phyloP scores from a whole-genome alignment of 495 filamentous ascomycete species.

The Penicillium turbatum region DNA sequence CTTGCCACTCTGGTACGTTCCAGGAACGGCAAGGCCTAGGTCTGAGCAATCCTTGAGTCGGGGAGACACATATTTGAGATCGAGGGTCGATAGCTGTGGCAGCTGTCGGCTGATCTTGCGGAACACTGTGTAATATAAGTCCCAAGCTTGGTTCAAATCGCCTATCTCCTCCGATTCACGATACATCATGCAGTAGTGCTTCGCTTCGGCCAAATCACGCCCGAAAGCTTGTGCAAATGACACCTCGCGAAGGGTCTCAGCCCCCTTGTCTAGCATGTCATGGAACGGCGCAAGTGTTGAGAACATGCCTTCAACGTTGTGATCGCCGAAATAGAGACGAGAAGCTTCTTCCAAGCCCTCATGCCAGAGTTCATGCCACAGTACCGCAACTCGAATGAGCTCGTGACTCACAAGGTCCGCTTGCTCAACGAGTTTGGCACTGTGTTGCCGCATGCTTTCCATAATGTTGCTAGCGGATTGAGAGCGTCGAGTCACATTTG shows the following conservation, averaged over 20 bases:
- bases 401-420: conserved; percentile 92
- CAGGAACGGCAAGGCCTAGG: conserved; percentile 87
- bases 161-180: conserved; percentile 79
- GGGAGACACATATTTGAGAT: conserved; percentile 93
- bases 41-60: conserved; percentile 77
- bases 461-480: conserved; percentile 87
- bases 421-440: conserved; percentile 88
- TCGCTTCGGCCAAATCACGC: conserved; percentile 86
- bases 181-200: conserved; percentile 93
- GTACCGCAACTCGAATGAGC: conserved; percentile 89
- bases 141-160: conserved; percentile 96
- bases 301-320: conserved; percentile 97
- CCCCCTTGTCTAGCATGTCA: conserved; percentile 81
- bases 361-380: conserved; percentile 99
- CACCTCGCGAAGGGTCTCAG: conserved; percentile 89
- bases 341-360: conserved; percentile 98
- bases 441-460: conserved; percentile 96
- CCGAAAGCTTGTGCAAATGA: conserved; percentile 98
- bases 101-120: conserved; percentile 91
- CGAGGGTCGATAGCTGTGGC: conserved; percentile 84
- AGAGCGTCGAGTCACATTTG: conserved; percentile 70
- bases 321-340: conserved; percentile 85
- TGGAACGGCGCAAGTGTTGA: conserved; percentile 84
- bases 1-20: conserved; percentile 86
- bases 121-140: conserved; percentile 97